These are phyloP conservation scores for Erodium maritimum DNA, from an alignment of 345 rosid species.

Conservation along the genomic window DNA sequence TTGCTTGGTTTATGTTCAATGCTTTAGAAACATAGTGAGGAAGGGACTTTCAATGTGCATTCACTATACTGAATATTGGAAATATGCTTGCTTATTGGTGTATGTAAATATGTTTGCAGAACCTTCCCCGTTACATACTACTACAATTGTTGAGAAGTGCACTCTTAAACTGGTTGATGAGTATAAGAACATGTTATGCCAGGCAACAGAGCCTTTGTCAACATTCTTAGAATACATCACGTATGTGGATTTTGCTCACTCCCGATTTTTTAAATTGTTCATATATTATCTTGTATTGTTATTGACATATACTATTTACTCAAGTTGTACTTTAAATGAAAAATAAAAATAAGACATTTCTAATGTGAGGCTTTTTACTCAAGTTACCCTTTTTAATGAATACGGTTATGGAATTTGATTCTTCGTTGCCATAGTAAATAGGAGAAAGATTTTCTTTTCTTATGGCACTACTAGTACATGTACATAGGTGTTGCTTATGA, in stretches of 20 bases:
- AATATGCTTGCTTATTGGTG: neutral
- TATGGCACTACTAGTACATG: no score
- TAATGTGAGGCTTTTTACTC: no score
- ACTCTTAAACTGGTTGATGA: conserved; percentile 94
- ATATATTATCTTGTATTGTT: no score
- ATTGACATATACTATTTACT: no score
- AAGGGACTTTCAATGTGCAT: neutral
- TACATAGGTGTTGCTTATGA: no score
- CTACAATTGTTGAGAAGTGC: conserved; percentile 97
- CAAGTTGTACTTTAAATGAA: neutral
- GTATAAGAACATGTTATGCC: conserved; percentile 85
- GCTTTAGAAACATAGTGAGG: no score
- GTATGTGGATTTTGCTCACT: conserved; percentile 24
- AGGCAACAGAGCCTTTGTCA: conserved; percentile 95
- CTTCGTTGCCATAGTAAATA: no score
- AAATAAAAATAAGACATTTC: neutral
- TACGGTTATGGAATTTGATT: neutral
- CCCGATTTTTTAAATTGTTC: neutral
- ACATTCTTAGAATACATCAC: conserved; percentile 94
- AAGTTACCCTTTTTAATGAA: no score
- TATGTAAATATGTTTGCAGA: conserved; percentile 46
- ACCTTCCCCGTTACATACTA: conserved; percentile 94
- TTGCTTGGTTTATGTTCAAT: no score
- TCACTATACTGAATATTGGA: no score
- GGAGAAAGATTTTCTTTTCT: no score